Percentiles rank a stretch among this genome's conserved stretches.
phyloP scores from a whole-genome alignment of 1,284 basidiomycete species.

The Phlebopus sp. region DNA sequence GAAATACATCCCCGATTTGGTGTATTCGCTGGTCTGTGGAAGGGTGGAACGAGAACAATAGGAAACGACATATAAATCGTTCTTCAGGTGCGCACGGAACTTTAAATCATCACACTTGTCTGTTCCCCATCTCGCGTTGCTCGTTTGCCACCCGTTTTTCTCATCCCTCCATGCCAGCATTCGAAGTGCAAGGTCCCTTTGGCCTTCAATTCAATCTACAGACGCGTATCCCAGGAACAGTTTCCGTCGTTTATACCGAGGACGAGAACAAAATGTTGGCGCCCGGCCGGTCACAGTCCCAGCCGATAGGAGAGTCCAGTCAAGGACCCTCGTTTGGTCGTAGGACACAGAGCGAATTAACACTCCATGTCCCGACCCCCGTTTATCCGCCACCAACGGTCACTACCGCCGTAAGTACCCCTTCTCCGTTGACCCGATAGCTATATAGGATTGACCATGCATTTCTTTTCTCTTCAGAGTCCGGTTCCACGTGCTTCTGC shows the following conservation, averaged over 20 bases:
- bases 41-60: conserved; percentile 18
- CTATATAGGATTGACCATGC: not conserved
- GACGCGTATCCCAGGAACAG: conserved; percentile 12
- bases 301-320: conserved; percentile 19
- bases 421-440: too few relatives aligned
- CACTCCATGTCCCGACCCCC: conserved; percentile 12
- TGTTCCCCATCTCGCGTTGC: not conserved
- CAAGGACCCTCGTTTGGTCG: conserved; percentile 18
- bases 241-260: conserved; percentile 11
- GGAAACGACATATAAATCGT: conserved; percentile 3
- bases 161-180: conserved; percentile 18
- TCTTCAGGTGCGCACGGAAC: not conserved
- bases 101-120: not conserved
- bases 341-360: conserved; percentile 24
- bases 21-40: conserved; percentile 5
- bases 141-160: not conserved
- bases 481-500: conserved; percentile 18
- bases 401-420: conserved; percentile 26
- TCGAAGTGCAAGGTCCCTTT: conserved; percentile 21
- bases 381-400: conserved; percentile 7
- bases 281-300: conserved; percentile 18
- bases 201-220: conserved; percentile 18
- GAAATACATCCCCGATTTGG: conserved; percentile 22
- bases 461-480: conserved; percentile 6
- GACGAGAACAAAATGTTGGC: conserved; percentile 10